Evolutionary conservation across 2,329 filamentous ascomycete species (phyloP), one percentile per base, ranked within the genome.

Genomic region (Furcasterigmium sp.): DNA sequence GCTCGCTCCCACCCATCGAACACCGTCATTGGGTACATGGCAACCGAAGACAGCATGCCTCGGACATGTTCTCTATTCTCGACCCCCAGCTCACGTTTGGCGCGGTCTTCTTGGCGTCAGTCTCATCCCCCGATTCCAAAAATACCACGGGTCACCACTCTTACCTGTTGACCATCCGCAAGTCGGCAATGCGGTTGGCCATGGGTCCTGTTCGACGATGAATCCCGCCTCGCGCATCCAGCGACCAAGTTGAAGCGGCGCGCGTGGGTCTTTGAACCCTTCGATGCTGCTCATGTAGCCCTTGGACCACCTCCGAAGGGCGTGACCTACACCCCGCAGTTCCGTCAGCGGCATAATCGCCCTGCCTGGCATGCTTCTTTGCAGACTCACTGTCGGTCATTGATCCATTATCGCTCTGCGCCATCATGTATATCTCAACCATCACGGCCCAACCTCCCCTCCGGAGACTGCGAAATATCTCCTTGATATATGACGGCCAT

Each of bases 401-500:
- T n/a, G 79, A 81, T 5, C 89, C 89, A 54, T 87, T 94, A 53
- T 91, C 82, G 1, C 88, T 95, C 60, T 95, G 91, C 20, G 87
- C 82, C 51, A 89, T 88, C 61, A 84, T 84, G 56, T 94, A 89
- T 54, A 91, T 78, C 58, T 95, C 91, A n/a, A 87, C 78, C 75
- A 95, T 83, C 57, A 95, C 89, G 46, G 86, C 76, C 88, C 89
- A 95, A 2, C 91, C 90, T 3, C 83, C 85, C 6, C 82, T 84
- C 40, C 80, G 84, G 49, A 91, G 68, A 9, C 89, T 75, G 18
- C 79, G 74, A 51, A 80, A 77, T 47, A 95, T 85, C 53, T 95
- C 91, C 52, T 73, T 70, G 50, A 95, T 63, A 62, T 94, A 95
- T 25, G 74, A 73, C 43, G 69, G 64, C 91, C 91, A 96, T 60